Evolutionary conservation across 2,329 filamentous ascomycete genomes (phyloP), one percentile per base, ranked within the genome.

Genomic region (Lachnum nothofagi): DNA sequence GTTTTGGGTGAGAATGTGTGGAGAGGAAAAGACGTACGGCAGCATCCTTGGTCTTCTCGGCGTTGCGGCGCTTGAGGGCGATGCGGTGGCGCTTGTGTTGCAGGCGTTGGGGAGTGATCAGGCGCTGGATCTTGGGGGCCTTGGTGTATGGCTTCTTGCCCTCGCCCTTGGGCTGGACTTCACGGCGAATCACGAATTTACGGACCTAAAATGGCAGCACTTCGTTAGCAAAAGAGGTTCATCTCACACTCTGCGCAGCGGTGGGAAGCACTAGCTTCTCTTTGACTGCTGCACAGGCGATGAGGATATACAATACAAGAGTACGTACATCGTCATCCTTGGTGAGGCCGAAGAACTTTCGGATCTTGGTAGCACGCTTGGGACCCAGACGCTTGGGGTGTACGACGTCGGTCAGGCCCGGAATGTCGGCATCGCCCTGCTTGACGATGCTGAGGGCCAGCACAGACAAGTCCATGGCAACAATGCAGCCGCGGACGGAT

Each of bases 291-390:
- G n/a, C n/a, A n/a, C n/a, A 88, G 85, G 86, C 78, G 80, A 86
- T 80, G 81, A 85, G 75, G 74, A 75, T 70, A 69, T 75, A 73
- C 71, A 71, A n/a, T n/a, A n/a, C n/a, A n/a, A n/a, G 68, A 17
- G 25, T 72, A 90, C 88, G 83, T 87, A 97, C 91, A 88, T 98
- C 93, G 82, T 98, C 93, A 86, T 97, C 91, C 91, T 97, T 97
- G 88, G 86, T 91, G 83, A 98, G 88, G 80, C 89, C 85, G 81
- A 97, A 98, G 87, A 98, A 98, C 74, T 85, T 86, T 77, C 91
- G 89, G 79, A 98, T 97, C 90, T 97, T 98, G 80, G 90, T 95
- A 72, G 93, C 93, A 71, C 93, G 88, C 91, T 98, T 98, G 80
- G 93, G 93, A 67, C 93, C 93, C 71, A 98, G 88, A 69, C 93